A percentile compares a stretch with the other conserved stretches of the same genome.
These are phyloP conservation scores for Groenewaldozyma auringiensis DNA, from an alignment of 1,139 yeast genomes.

Conservation along the genomic window DNA sequence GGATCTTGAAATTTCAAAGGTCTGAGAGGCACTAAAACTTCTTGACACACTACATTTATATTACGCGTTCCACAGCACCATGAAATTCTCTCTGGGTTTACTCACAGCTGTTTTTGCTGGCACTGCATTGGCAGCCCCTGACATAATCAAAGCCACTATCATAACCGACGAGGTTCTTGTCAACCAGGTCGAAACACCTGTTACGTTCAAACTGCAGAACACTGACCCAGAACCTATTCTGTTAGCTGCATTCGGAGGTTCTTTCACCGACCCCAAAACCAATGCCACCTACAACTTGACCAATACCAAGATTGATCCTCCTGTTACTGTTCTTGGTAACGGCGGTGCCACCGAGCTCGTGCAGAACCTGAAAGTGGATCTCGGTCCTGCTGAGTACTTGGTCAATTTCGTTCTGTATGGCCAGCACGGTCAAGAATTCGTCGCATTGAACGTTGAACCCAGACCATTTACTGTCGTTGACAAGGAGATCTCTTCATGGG, in stretches of 20 bases:
- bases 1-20: no score
- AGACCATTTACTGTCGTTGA: conserved; percentile 56
- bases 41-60: no score
- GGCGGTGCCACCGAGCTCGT: conserved; percentile 37
- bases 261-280: conserved; percentile 47
- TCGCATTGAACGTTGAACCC: conserved; percentile 52
- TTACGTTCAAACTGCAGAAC: conserved; percentile 51
- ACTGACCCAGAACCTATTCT: conserved; percentile 47
- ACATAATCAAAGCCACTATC: neutral
- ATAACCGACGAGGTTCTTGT: conserved; percentile 11
- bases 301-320: conserved; percentile 61
- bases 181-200: conserved; percentile 49
- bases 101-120: conserved; percentile 5
- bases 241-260: conserved; percentile 70
- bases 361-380: conserved; percentile 35
- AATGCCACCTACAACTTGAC: conserved; percentile 66
- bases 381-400: conserved; percentile 52
- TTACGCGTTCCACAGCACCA: no score
- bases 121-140: conserved; percentile 3
- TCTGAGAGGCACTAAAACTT: no score
- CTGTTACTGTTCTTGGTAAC: conserved; percentile 37
- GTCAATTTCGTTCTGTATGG: conserved; percentile 56
- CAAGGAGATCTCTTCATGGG: conserved; percentile 57
- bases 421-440: conserved; percentile 40
- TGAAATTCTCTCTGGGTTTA: conserved; percentile 8